A percentile compares a stretch with the other conserved stretches of the same genome.
Evolutionary conservation across 2,329 filamentous ascomycete genomes (phyloP).

Genomic region (Colletotrichum sp.): DNA sequence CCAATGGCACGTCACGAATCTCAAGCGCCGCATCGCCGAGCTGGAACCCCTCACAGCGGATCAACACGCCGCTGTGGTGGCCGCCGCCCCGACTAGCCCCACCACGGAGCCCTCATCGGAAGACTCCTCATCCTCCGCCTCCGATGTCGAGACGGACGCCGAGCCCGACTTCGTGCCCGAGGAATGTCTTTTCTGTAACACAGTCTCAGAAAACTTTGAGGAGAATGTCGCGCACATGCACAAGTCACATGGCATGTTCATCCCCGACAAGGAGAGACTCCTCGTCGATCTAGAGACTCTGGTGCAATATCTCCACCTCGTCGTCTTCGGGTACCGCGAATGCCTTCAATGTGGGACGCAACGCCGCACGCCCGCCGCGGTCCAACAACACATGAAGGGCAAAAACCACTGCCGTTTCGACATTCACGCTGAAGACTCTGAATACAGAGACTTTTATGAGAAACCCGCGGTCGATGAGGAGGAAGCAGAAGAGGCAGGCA

Average conservation of each 20-base stretch:
- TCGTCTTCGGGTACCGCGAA: slow-evolving; percentile 53
- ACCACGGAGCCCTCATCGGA: background rate
- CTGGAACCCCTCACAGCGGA: slow-evolving; percentile 3
- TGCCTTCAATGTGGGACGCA: slow-evolving; percentile 55
- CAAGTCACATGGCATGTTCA: slow-evolving; percentile 48
- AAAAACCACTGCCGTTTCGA: slow-evolving; percentile 54
- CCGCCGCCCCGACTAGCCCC: background rate
- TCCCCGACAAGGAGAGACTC: slow-evolving; percentile 43
- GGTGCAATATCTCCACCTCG: slow-evolving; percentile 50
- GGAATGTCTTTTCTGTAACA: slow-evolving; percentile 50
- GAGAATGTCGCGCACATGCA: slow-evolving; percentile 53
- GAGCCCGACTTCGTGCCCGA: slow-evolving; percentile 26
- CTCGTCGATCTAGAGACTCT: slow-evolving; percentile 52
- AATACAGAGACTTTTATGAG: slow-evolving; percentile 48
- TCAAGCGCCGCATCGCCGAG: slow-evolving; percentile 15
- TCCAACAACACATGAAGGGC: slow-evolving; percentile 55
- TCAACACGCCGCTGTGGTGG: background rate
- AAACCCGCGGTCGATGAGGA: background rate
- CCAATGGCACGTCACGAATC: slow-evolving; percentile 16
- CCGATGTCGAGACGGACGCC: background rate
- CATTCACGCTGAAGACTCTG: slow-evolving; percentile 35
- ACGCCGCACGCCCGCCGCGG: slow-evolving; percentile 45
- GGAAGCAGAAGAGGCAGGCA: background rate
- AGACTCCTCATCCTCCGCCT: background rate
- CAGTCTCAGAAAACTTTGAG: slow-evolving; percentile 31